Conservation (phyloP, 805 yeast genomes). For the Candida broadrunensis region DNA sequence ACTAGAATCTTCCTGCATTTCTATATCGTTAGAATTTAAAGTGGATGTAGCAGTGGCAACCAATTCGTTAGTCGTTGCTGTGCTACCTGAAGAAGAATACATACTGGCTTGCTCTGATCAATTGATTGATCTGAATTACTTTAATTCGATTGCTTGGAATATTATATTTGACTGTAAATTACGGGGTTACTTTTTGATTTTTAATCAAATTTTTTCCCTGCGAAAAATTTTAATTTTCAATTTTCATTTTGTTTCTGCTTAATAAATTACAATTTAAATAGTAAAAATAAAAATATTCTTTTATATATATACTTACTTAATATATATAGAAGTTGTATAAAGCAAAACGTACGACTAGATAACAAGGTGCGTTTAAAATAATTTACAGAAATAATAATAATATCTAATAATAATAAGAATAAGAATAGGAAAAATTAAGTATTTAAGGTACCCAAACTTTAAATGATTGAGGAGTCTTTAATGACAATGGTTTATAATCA, state of each 20-base stretch:
- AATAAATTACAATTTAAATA: too few species aligned
- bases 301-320: too few species aligned
- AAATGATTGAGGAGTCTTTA: slow-evolving; percentile 40
- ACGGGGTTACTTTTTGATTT: too few species aligned
- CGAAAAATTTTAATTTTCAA: too few species aligned
- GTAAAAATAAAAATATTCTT: too few species aligned
- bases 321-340: background rate
- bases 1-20: background rate
- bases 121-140: too few species aligned
- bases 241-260: too few species aligned
- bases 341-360: background rate
- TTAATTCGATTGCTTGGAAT: too few species aligned
- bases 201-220: too few species aligned
- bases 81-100: background rate
- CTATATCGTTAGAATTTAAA: background rate
- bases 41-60: background rate
- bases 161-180: too few species aligned
- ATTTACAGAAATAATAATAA: background rate
- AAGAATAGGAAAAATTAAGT: too few species aligned
- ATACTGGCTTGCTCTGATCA: too few species aligned
- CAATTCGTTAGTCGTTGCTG: background rate
- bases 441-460: slow-evolving; percentile 43
- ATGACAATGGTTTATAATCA: slow-evolving; percentile 32
- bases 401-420: background rate
- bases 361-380: background rate